Conservation (phyloP, 2,329 filamentous ascomycete genomes). For the Hymenoscyphus fraxineus region DNA sequence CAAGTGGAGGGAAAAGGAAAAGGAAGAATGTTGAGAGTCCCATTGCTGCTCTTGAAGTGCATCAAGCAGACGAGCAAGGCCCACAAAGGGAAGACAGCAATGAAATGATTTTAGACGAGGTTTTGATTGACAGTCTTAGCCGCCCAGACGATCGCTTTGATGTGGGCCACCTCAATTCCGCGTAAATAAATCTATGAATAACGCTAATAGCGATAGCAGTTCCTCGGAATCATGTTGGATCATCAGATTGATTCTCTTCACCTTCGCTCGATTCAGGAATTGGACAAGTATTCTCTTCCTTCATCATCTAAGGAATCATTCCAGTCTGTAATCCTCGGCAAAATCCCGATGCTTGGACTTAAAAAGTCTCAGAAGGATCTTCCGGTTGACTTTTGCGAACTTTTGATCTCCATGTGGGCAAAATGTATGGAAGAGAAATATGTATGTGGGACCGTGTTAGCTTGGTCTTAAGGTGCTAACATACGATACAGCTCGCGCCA, state of each 20-base stretch:
- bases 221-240: conserved; percentile 35
- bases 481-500: conserved; percentile 49
- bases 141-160: conserved; percentile 41
- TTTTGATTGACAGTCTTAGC: conserved; percentile 37
- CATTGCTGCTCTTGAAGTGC: conserved; percentile 48
- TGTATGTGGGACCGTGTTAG: conserved; percentile 21
- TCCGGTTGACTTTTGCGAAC: conserved; percentile 60
- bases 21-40: conserved; percentile 64
- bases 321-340: conserved; percentile 64
- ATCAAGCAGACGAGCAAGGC: conserved; percentile 22
- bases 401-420: conserved; percentile 65
- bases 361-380: conserved; percentile 45
- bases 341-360: conserved; percentile 56
- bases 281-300: conserved; percentile 62
- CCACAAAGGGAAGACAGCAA: conserved; percentile 18
- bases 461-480: conserved; percentile 11
- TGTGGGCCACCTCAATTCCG: conserved; percentile 27
- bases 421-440: conserved; percentile 60
- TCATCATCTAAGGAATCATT: conserved; percentile 60
- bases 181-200: background rate
- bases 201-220: conserved; percentile 19
- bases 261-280: conserved; percentile 62
- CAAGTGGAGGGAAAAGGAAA: conserved; percentile 58
- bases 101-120: conserved; percentile 29
- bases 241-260: conserved; percentile 42